These are phyloP conservation scores for Umbilicus rupestris DNA, from an alignment of 164 flowering plant species.

Conservation along the genomic window DNA sequence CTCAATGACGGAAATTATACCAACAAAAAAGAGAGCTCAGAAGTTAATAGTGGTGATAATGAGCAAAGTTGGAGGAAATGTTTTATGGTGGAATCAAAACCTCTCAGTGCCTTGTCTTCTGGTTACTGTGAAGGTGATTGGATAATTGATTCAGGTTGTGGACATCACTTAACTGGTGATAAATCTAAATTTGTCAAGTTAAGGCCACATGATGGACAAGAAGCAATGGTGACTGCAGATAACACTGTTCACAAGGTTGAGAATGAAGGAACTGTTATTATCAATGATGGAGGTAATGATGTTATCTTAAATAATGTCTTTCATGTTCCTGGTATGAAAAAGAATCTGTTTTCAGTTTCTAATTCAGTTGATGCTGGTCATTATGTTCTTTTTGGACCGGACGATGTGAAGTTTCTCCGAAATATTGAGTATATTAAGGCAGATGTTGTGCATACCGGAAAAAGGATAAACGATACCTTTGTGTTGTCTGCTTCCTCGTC, in stretches of 20 bases:
- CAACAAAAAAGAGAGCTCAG: not conserved
- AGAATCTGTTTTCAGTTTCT: constrained; percentile 11
- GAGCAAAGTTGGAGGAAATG: constrained; percentile 5
- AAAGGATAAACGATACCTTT: constrained; percentile 8
- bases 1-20: not conserved
- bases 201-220: not conserved
- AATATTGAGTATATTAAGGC: constrained; percentile 10
- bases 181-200: not conserved
- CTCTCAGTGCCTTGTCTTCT: not conserved
- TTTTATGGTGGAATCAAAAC: not conserved
- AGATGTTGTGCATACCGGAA: constrained; percentile 12
- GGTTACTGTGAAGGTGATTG: constrained; percentile 1
- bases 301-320: constrained; percentile 1
- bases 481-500: constrained; percentile 13
- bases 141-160: constrained; percentile 9
- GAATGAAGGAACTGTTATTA: not conserved
- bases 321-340: constrained; percentile 16
- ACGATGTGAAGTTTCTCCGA: not conserved
- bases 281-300: not conserved
- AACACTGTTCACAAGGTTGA: not conserved
- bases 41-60: not conserved
- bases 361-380: no score
- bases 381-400: no score
- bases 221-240: constrained; percentile 9
- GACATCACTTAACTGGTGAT: constrained; percentile 10